Evolutionary conservation across 2,329 filamentous ascomycete genomes (phyloP).

Genomic region (Cordyceps militaris): DNA sequence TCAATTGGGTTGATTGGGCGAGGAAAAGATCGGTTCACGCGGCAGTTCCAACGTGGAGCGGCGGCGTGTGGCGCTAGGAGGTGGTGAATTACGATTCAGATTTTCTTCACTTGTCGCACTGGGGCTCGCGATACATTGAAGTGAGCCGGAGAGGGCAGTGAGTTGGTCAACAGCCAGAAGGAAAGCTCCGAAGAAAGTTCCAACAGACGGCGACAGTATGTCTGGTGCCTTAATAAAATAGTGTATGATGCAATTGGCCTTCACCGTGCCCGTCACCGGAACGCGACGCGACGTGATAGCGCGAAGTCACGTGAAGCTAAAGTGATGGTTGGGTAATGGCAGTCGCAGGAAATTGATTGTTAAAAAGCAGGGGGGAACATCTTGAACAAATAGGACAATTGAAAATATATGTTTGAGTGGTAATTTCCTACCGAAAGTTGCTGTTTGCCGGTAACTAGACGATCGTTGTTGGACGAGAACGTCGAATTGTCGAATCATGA

Average conservation of each 20-base stretch:
- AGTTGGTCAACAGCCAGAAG: background rate
- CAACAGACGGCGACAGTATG: background rate
- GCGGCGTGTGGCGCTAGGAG: background rate
- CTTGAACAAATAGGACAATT: no score
- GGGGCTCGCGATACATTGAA: background rate
- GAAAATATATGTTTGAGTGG: no score
- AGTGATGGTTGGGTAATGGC: background rate
- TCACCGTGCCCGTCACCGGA: background rate
- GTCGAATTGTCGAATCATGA: no score
- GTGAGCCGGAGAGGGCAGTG: background rate
- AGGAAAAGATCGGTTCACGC: background rate
- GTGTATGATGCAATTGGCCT: slow-evolving; percentile 1
- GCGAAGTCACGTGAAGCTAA: slow-evolving; percentile 4
- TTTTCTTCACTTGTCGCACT: background rate
- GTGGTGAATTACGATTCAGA: slow-evolving; percentile 5
- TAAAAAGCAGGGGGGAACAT: no score
- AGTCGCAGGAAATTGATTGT: background rate
- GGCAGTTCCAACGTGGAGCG: background rate
- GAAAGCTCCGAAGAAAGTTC: background rate
- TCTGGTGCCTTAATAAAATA: background rate
- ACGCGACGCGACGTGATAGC: slow-evolving; percentile 3
- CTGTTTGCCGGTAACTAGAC: no score
- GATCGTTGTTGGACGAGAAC: no score
- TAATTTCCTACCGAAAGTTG: no score
- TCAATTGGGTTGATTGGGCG: background rate